phyloP scores from a whole-genome alignment of 306 rosid genomes.

The Inga leiocalycina region DNA sequence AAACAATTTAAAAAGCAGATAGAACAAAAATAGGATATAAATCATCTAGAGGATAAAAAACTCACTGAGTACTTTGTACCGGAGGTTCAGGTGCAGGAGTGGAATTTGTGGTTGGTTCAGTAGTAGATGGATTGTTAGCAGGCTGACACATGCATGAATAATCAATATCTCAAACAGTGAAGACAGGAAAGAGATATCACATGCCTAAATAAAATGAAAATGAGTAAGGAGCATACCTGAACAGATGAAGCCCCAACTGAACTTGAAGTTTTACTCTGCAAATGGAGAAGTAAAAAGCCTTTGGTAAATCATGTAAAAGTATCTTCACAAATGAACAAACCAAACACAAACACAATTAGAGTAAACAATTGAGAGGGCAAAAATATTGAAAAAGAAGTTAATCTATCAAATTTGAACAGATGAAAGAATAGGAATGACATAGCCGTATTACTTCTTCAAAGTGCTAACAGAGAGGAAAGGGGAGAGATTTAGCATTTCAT shows the following conservation, averaged over 20 bases:
- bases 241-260: conserved; percentile 69
- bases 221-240: conserved; percentile 58
- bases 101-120: conserved; percentile 52
- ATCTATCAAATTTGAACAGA: conserved; percentile 13
- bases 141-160: conserved; percentile 53
- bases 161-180: conserved; percentile 27
- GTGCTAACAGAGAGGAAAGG: not conserved
- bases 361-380: not conserved
- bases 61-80: conserved; percentile 57
- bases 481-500: not conserved
- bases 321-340: not conserved
- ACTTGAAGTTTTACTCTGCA: conserved; percentile 71
- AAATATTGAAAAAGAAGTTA: not conserved
- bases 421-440: conserved; percentile 4
- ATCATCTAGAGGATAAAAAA: conserved; percentile 21
- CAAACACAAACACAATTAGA: not conserved
- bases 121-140: conserved; percentile 53
- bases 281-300: conserved; percentile 22
- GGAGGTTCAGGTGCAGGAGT: conserved; percentile 37
- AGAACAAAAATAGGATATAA: conserved; percentile 3
- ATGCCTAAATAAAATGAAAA: conserved; percentile 26
- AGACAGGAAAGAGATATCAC: conserved; percentile 9
- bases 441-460: conserved; percentile 1
- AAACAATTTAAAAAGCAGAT: not conserved
- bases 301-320: not conserved